These are phyloP conservation scores for Scytalidium lignicola DNA, from an alignment of 2,329 filamentous ascomycete species.

Conservation along the genomic window DNA sequence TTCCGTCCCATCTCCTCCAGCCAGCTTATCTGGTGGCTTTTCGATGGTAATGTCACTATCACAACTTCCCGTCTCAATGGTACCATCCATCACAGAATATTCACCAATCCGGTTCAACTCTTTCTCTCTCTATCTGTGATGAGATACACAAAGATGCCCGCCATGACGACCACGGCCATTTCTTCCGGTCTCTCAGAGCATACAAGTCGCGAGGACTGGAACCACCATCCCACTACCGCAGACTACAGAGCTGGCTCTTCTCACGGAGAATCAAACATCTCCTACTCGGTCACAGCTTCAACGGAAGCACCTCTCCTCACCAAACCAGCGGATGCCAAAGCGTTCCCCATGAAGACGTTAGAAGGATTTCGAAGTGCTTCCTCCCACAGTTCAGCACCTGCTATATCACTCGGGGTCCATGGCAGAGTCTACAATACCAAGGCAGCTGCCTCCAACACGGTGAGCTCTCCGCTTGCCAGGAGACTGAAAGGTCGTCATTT, in stretches of 20 bases:
- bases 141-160: neutral
- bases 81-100: neutral
- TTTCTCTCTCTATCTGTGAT: neutral
- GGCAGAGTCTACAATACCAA: conserved; percentile 58
- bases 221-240: neutral
- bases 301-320: conserved; percentile 20
- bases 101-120: neutral
- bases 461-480: conserved; percentile 67
- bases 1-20: neutral
- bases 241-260: neutral
- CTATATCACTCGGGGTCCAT: conserved; percentile 14
- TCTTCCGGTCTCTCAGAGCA: neutral
- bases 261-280: conserved; percentile 5
- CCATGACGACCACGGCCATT: neutral
- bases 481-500: conserved; percentile 79
- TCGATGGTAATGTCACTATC: neutral
- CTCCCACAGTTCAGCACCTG: conserved; percentile 10
- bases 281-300: conserved; percentile 18
- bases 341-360: conserved; percentile 16
- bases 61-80: neutral
- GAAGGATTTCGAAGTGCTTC: conserved; percentile 21
- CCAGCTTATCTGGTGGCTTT: neutral
- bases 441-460: conserved; percentile 55
- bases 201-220: neutral
- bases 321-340: conserved; percentile 9